Conservation (phyloP, 2,329 filamentous ascomycete species). For the Arthrobotrys sinensis region DNA sequence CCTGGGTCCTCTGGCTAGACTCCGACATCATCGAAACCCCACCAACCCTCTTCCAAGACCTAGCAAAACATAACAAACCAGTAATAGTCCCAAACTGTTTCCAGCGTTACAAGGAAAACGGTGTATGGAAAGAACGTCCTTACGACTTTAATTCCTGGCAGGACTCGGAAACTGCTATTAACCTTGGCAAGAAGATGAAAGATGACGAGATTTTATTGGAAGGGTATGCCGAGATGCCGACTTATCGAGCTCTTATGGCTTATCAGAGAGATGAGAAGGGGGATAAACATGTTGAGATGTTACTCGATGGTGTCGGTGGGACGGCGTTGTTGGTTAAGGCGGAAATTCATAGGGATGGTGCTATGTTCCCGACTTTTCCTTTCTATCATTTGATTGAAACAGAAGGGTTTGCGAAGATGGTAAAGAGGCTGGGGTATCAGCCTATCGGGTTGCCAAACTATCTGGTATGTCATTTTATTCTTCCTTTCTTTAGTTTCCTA, state of each 20-base stretch:
- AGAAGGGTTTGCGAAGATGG: slow-evolving; percentile 98
- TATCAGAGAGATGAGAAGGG: slow-evolving; percentile 77
- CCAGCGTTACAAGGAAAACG: slow-evolving; percentile 82
- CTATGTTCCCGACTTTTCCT: slow-evolving; percentile 97
- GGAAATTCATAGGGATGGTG: slow-evolving; percentile 95
- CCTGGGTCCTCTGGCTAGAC: slow-evolving; percentile 98
- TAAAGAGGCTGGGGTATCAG: slow-evolving; percentile 86
- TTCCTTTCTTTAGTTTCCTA: background rate
- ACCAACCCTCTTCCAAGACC: slow-evolving; percentile 86
- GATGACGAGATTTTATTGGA: slow-evolving; percentile 93
- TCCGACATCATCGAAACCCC: slow-evolving; percentile 93
- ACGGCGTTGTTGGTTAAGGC: slow-evolving; percentile 94
- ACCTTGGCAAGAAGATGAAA: slow-evolving; percentile 83
- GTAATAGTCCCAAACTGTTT: slow-evolving; percentile 96
- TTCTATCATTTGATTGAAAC: slow-evolving; percentile 99
- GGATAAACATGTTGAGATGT: slow-evolving; percentile 76
- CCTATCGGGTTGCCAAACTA: slow-evolving; percentile 95
- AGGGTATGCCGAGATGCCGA: slow-evolving; percentile 92
- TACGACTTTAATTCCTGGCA: slow-evolving; percentile 99
- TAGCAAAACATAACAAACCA: slow-evolving; percentile 88
- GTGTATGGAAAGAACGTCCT: slow-evolving; percentile 79
- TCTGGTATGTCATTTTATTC: slow-evolving; percentile 76
- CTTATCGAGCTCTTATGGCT: slow-evolving; percentile 92
- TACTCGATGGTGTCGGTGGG: slow-evolving; percentile 92
- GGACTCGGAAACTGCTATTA: slow-evolving; percentile 84